These are phyloP conservation scores for Oryza coarctata DNA, from an alignment of 176 grass and related monocot genomes.

Conservation along the genomic window DNA sequence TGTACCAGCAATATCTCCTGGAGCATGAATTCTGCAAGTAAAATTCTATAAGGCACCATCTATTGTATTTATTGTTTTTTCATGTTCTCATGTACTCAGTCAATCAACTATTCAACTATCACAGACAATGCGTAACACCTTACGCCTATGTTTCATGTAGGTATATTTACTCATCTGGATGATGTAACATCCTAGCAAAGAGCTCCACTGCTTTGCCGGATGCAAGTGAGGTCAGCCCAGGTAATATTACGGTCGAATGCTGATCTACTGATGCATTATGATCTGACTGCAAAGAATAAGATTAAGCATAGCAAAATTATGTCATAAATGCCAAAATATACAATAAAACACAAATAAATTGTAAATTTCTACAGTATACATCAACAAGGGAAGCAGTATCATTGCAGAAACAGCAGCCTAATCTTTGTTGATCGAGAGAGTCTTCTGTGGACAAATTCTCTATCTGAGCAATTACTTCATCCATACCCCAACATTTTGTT, in stretches of 20 bases:
- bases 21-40: conserved; percentile 78
- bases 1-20: conserved; percentile 74
- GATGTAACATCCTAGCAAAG: conserved; percentile 85
- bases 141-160: conserved; percentile 20
- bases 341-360: neutral
- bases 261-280: conserved; percentile 54
- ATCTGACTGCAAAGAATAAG: conserved; percentile 49
- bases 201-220: conserved; percentile 84
- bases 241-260: conserved; percentile 63
- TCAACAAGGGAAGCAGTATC: conserved; percentile 57
- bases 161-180: conserved; percentile 63
- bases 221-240: conserved; percentile 79
- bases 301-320: neutral
- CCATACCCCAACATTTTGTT: conserved; percentile 25
- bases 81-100: neutral
- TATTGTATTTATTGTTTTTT: conserved; percentile 4
- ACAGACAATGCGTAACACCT: neutral
- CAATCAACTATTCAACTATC: conserved; percentile 8
- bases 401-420: conserved; percentile 91
- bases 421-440: conserved; percentile 44
- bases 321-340: neutral
- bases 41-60: conserved; percentile 8
- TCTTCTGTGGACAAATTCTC: conserved; percentile 43
- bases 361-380: conserved; percentile 41
- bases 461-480: conserved; percentile 34